Percentiles rank a stretch among this genome's conserved stretches.
phyloP scores from a whole-genome alignment of 2,329 filamentous ascomycete species.

The Chaetomium globosum region DNA sequence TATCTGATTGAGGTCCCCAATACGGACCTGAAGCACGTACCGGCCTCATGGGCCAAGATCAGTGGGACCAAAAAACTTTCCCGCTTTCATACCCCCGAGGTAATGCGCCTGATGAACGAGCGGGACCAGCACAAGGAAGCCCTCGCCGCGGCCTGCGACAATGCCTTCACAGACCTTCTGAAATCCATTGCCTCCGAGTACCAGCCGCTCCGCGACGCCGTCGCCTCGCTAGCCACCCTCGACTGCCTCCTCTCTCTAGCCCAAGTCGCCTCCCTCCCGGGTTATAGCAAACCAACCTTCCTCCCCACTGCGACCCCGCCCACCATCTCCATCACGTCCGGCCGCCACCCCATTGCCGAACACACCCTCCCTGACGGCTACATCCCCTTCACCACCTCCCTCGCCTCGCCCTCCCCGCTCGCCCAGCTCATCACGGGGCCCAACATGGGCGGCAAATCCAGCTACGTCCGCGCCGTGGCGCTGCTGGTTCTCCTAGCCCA shows the following conservation, averaged over 20 bases:
- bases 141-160: constrained; percentile 86
- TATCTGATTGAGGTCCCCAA: constrained; percentile 93
- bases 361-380: constrained; percentile 82
- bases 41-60: constrained; percentile 92
- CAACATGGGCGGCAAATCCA: constrained; percentile 99
- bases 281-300: constrained; percentile 78
- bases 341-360: constrained; percentile 94
- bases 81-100: constrained; percentile 91
- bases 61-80: constrained; percentile 91
- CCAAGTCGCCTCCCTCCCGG: constrained; percentile 79
- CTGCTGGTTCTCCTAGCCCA: constrained; percentile 93
- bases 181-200: constrained; percentile 78
- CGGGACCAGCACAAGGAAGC: constrained; percentile 94
- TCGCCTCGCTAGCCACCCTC: constrained; percentile 80
- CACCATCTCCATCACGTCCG: constrained; percentile 70
- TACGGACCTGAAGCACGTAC: constrained; percentile 77
- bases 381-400: constrained; percentile 82
- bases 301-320: constrained; percentile 63
- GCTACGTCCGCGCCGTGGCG: constrained; percentile 89
- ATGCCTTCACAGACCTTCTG: constrained; percentile 74
- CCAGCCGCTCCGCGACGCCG: constrained; percentile 83
- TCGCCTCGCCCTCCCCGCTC: constrained; percentile 66
- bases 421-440: constrained; percentile 91
- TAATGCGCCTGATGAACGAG: constrained; percentile 78
- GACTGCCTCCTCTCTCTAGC: constrained; percentile 90